A percentile compares a stretch with the other conserved stretches of the same genome.
phyloP scores from a whole-genome alignment of 2,329 filamentous ascomycete species.

The Fusarium udum region DNA sequence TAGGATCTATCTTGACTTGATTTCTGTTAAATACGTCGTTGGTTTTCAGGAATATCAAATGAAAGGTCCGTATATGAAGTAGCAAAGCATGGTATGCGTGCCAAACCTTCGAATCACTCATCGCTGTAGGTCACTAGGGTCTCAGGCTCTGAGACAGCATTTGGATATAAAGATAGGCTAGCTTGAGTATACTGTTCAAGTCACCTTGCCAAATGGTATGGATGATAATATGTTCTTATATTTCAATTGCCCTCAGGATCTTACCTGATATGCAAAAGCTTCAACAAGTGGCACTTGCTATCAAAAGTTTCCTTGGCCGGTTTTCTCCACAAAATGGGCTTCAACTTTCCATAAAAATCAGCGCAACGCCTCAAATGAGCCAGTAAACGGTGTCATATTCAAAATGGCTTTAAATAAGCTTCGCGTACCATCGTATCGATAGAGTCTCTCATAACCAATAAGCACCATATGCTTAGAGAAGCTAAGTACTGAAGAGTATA shows the following conservation, averaged over 20 bases:
- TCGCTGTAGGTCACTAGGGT: not conserved
- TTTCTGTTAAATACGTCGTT: not conserved
- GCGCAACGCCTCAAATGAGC: not conserved
- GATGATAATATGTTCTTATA: too few relatives aligned
- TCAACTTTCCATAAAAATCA: not conserved
- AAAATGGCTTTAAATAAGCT: not conserved
- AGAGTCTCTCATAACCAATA: not conserved
- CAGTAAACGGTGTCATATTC: not conserved
- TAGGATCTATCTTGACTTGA: too few relatives aligned
- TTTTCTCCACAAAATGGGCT: not conserved
- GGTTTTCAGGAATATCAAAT: not conserved
- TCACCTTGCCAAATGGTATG: not conserved
- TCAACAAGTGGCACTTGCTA: not conserved
- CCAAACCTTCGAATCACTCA: not conserved
- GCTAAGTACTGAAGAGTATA: not conserved
- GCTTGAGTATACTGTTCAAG: not conserved
- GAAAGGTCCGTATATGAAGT: not conserved
- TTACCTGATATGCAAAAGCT: not conserved
- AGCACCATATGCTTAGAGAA: not conserved
- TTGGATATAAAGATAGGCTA: not conserved
- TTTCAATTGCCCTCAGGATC: too few relatives aligned
- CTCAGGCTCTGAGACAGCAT: not conserved
- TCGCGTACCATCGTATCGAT: too few relatives aligned
- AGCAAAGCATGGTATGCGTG: not conserved
- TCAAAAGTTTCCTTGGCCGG: not conserved